Base-by-base conservation (phyloP, 352 stramenopile species). In the Phytophthora hibernalis region DNA sequence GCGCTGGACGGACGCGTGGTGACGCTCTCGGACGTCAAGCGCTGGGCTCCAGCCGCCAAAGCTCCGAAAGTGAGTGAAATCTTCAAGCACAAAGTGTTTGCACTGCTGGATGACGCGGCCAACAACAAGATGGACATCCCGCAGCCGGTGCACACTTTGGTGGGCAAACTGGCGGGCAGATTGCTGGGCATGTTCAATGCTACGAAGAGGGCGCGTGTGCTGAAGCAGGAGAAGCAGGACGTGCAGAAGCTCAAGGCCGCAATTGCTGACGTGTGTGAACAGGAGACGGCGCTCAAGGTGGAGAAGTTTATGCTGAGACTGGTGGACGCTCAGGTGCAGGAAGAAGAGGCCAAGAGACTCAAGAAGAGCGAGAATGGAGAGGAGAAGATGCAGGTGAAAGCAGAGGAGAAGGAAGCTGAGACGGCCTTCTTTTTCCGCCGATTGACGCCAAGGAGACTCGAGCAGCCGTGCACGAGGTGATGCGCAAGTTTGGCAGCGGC, bases 371-470 rank as follows among this genome's bases (percentile, higher is more conserved):
- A 65, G 24, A 65, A 11, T n/a, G 37, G 28, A 26, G 50, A 65
- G 24, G 18, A 63, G 42, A 62, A 61, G 22, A 16, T 38, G 3
- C 22, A 54, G 49, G 37, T 24, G 7, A 13, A 28, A 55, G 49
- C 54, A 13, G 35, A 37, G n/a, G 59, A 63, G 37, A 58, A 65
- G 26, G 63, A 77, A 28, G 33, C 67, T 0, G 64, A 79, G 13
- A 58, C 65, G 0, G 59, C 59, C 26, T 95, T 93, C 67, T 89
- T 87, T 57, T 91, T 95, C 83, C 85, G 0, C 71, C 80, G 16
- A 81, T 98, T 52, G 60, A 82, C 0, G 76, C 91, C 49, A 98
- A 98, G 57, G 77, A 97, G 28, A 80, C 74, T 13, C 92, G 97
- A 6, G 87, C 88, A 28, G 72, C 74, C 0, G 82, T 98, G 47